Conservation (phyloP, 106 monocot genomes). For the Hemerocallis citrina region DNA sequence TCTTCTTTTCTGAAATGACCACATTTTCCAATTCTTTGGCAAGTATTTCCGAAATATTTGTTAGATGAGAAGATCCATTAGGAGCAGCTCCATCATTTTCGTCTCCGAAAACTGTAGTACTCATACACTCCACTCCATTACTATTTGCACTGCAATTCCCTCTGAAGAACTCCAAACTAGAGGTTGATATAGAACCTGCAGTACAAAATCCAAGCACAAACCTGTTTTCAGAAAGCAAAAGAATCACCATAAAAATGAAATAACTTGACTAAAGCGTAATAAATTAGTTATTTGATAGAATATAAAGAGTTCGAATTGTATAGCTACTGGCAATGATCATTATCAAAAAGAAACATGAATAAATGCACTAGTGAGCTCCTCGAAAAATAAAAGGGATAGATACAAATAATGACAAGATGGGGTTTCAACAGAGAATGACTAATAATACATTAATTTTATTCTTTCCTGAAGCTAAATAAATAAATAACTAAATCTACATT, state of each 20-base stretch:
- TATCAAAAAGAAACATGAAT: no score
- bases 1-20: constrained; percentile 1
- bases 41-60: not conserved
- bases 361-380: no score
- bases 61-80: not conserved
- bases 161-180: not conserved
- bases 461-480: no score
- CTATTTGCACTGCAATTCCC: not conserved
- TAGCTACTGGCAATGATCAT: no score
- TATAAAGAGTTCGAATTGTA: no score
- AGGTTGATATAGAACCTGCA: constrained; percentile 8
- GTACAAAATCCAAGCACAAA: constrained; percentile 1
- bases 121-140: not conserved
- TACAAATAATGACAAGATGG: no score
- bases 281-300: no score
- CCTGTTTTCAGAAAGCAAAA: not conserved
- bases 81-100: constrained; percentile 3
- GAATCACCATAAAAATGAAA: not conserved
- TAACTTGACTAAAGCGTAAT: no score
- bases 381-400: no score
- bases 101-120: not conserved
- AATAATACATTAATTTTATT: no score
- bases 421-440: no score
- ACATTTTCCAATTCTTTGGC: constrained; percentile 4
- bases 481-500: no score